Conservation (phyloP, 768 basidiomycete genomes). For the Boletus edulis region DNA sequence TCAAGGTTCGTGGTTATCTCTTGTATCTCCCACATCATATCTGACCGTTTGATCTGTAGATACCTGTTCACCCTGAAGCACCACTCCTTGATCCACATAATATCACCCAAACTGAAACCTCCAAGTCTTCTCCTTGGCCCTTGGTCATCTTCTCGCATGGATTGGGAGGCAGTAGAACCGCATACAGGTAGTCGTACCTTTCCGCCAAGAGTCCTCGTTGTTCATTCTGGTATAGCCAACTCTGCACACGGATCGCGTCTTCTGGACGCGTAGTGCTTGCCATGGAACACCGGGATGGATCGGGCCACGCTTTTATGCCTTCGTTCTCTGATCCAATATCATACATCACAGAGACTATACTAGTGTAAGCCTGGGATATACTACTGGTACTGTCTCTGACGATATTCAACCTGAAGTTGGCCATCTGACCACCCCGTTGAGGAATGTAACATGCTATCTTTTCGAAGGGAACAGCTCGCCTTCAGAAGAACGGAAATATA, state of each 20-base stretch:
- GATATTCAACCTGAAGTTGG: conserved; percentile 19
- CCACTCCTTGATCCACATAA: conserved; percentile 42
- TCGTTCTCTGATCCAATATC: conserved; percentile 32
- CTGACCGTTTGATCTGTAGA: conserved; percentile 31
- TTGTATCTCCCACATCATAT: background rate
- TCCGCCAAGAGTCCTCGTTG: background rate
- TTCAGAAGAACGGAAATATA: conserved; percentile 72
- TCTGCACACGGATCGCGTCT: conserved; percentile 71
- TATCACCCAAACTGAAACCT: background rate
- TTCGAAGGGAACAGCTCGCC: conserved; percentile 68
- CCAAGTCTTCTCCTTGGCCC: conserved; percentile 53
- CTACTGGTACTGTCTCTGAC: background rate
- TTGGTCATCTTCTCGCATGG: conserved; percentile 86
- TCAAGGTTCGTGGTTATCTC: conserved; percentile 40
- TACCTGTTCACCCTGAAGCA: conserved; percentile 56
- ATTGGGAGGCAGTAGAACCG: conserved; percentile 67
- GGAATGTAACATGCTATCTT: conserved; percentile 36
- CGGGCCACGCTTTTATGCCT: conserved; percentile 51
- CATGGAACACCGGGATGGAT: conserved; percentile 83
- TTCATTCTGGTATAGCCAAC: conserved; percentile 43
- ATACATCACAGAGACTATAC: conserved; percentile 56
- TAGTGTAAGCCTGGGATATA: conserved; percentile 42
- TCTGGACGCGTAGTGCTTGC: conserved; percentile 80
- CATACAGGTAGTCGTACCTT: conserved; percentile 51
- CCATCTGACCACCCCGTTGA: conserved; percentile 16